phyloP scores from a whole-genome alignment of 768 basidiomycete genomes.

The Pisolithus microcarpus region DNA sequence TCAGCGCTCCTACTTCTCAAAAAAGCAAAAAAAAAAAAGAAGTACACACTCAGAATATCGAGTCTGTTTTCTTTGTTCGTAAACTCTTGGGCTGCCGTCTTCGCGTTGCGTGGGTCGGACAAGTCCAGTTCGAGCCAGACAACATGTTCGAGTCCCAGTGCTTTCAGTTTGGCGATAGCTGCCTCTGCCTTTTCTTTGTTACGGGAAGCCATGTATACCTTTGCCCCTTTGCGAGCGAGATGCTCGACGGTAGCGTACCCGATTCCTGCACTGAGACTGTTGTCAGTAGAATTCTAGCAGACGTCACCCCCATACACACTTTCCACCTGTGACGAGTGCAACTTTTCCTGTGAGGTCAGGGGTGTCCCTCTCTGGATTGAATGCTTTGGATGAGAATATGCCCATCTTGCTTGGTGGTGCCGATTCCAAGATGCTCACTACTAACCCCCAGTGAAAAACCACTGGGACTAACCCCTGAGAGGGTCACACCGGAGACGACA shows the following conservation, averaged over 20 bases:
- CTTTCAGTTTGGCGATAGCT: conserved; percentile 41
- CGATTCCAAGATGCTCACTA: background rate
- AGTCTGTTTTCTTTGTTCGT: conserved; percentile 42
- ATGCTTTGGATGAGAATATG: conserved; percentile 20
- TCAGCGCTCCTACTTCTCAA: no score
- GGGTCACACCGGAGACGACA: background rate
- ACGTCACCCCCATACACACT: conserved; percentile 25
- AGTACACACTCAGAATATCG: conserved; percentile 44
- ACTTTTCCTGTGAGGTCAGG: conserved; percentile 44
- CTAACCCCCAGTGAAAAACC: no score
- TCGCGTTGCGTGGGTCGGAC: conserved; percentile 40
- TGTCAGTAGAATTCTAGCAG: background rate
- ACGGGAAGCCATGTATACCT: conserved; percentile 52
- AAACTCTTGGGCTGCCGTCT: conserved; percentile 42
- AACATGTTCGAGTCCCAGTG: conserved; percentile 39
- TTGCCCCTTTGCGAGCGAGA: conserved; percentile 48
- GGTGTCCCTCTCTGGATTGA: conserved; percentile 34
- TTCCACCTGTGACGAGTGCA: conserved; percentile 51
- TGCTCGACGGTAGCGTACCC: conserved; percentile 46
- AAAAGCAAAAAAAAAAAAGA: no score
- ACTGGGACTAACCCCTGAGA: background rate
- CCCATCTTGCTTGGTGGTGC: conserved; percentile 9
- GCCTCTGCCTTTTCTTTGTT: conserved; percentile 37
- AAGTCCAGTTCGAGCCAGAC: conserved; percentile 48
- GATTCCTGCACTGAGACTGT: conserved; percentile 11